Percentiles rank a stretch among this genome's conserved stretches.
Conservation (phyloP, 495 filamentous ascomycete genomes). For the Penicillium canariense region DNA sequence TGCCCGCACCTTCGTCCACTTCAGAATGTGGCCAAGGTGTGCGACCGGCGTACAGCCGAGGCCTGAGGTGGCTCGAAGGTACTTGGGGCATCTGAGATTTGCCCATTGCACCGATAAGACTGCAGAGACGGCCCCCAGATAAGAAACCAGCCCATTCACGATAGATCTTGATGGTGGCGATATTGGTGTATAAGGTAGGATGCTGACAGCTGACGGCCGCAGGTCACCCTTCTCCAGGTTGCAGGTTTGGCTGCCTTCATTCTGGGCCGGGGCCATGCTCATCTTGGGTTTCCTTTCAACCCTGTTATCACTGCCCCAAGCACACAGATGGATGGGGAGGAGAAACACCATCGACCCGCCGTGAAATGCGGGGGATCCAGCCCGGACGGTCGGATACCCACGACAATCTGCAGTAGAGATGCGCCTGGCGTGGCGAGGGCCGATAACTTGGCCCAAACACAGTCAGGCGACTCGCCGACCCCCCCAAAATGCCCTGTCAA, state of each 20-base stretch:
- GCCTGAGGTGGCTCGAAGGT: not conserved
- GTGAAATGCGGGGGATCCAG: conserved; percentile 11
- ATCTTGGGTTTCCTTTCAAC: not conserved
- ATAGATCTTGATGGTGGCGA: not conserved
- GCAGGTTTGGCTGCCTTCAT: not conserved
- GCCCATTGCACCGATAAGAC: not conserved
- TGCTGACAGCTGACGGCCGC: not conserved
- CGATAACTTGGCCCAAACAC: not conserved
- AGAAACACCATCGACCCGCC: conserved; percentile 9
- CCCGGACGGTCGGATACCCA: not conserved
- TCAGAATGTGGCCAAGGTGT: not conserved
- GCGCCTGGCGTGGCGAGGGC: not conserved
- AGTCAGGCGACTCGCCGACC: not conserved
- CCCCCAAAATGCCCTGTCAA: not conserved
- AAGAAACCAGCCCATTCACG: not conserved
- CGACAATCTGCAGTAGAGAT: not conserved
- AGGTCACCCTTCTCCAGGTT: too few relatives aligned
- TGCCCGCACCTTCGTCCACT: not conserved
- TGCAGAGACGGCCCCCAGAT: not conserved
- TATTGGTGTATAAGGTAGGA: not conserved
- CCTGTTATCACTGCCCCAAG: conserved; percentile 4
- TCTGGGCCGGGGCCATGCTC: not conserved
- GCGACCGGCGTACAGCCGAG: not conserved
- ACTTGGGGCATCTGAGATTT: not conserved
- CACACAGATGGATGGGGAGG: not conserved